Conservation (phyloP, 1,284 basidiomycete species). For the Volvariella surrecta region DNA sequence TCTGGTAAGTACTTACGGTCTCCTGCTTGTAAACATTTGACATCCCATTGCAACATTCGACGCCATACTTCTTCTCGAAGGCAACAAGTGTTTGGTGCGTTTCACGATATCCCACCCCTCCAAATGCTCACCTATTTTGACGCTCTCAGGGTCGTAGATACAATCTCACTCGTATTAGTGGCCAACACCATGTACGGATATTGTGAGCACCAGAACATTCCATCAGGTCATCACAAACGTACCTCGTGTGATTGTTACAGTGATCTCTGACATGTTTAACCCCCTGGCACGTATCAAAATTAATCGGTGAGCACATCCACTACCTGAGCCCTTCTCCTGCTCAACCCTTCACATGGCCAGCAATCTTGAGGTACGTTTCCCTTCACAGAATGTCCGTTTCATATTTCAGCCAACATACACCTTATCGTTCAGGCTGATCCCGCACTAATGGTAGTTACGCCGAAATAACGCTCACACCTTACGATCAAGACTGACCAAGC, state of each 20-base stretch:
- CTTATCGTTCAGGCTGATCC: not conserved
- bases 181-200: conserved; percentile 12
- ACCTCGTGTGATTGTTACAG: not conserved
- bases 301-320: conserved; percentile 1
- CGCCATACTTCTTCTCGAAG: not conserved
- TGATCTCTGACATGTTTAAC: conserved; percentile 5
- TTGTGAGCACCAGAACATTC: conserved; percentile 5
- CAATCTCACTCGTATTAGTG: conserved; percentile 10
- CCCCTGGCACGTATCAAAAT: conserved; percentile 2
- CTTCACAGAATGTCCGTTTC: not conserved
- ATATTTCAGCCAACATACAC: not conserved
- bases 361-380: not conserved
- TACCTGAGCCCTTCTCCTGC: not conserved
- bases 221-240: not conserved
- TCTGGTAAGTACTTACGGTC: conserved; percentile 9
- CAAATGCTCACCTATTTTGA: not conserved
- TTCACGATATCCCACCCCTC: not conserved
- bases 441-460: not conserved
- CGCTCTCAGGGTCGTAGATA: conserved; percentile 10
- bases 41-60: no score
- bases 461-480: not conserved
- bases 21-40: not conserved
- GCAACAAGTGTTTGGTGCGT: not conserved
- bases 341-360: not conserved
- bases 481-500: not conserved